These are phyloP conservation scores for Penicillium cataractarum DNA, from an alignment of 495 filamentous ascomycete genomes.

Conservation along the genomic window DNA sequence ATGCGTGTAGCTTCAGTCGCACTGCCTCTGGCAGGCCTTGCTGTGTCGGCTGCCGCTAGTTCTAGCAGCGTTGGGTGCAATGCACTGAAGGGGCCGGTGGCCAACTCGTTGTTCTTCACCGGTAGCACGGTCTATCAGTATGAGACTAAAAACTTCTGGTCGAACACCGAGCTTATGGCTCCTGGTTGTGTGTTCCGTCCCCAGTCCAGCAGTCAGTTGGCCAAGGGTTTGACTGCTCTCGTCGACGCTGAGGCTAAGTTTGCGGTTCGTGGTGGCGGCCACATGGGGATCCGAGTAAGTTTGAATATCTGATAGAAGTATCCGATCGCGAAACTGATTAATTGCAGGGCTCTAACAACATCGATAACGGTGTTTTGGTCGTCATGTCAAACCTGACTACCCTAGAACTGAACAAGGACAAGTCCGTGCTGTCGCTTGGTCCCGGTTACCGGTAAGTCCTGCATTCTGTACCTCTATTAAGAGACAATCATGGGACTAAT, in stretches of 20 bases:
- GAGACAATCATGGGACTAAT: neutral
- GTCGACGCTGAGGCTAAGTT: constrained; percentile 40
- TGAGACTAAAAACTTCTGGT: constrained; percentile 42
- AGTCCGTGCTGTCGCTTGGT: constrained; percentile 35
- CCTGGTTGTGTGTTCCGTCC: constrained; percentile 42
- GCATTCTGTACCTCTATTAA: neutral
- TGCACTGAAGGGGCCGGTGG: constrained; percentile 22
- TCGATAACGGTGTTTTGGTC: constrained; percentile 59
- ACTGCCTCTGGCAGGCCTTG: constrained; percentile 27
- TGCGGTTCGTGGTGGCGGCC: constrained; percentile 42
- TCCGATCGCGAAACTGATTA: neutral
- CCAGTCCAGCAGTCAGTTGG: constrained; percentile 29
- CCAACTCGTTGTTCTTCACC: constrained; percentile 27
- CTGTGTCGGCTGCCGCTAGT: constrained; percentile 4
- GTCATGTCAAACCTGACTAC: constrained; percentile 54
- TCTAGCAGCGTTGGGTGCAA: constrained; percentile 22
- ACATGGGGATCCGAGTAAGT: constrained; percentile 44
- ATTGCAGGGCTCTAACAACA: constrained; percentile 46
- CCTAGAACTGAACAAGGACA: constrained; percentile 30
- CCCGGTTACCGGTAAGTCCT: constrained; percentile 30
- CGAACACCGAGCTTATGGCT: constrained; percentile 41
- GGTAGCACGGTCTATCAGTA: constrained; percentile 33
- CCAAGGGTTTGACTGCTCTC: constrained; percentile 30
- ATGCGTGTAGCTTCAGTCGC: constrained; percentile 30
- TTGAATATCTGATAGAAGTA: neutral